Evolutionary conservation across 2,329 filamentous ascomycete genomes (phyloP).

Genomic region (Colletotrichum viniferum): DNA sequence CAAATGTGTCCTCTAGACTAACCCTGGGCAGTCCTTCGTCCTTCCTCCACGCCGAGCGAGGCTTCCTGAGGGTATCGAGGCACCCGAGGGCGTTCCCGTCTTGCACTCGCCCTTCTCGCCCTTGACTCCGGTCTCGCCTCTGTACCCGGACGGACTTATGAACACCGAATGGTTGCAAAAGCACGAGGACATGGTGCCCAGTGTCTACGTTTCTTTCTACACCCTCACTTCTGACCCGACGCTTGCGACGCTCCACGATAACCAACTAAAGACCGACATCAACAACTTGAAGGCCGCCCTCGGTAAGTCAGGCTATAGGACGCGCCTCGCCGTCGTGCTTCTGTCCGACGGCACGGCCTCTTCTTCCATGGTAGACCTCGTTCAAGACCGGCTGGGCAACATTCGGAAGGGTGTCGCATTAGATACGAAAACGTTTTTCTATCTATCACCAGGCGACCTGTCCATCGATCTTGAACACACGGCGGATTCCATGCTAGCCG

Average conservation of each 20-base stretch:
- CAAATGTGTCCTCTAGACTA: slow-evolving; percentile 27
- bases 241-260: slow-evolving; percentile 81
- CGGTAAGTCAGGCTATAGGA: slow-evolving; percentile 74
- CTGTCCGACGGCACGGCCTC: slow-evolving; percentile 65
- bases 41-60: slow-evolving; percentile 63
- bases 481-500: slow-evolving; percentile 72
- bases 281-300: slow-evolving; percentile 75
- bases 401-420: slow-evolving; percentile 81
- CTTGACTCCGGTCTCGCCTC: slow-evolving; percentile 77
- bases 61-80: slow-evolving; percentile 55
- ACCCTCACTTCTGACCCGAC: slow-evolving; percentile 73
- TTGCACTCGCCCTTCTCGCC: slow-evolving; percentile 93
- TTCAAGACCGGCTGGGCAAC: slow-evolving; percentile 73
- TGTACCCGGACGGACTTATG: slow-evolving; percentile 91
- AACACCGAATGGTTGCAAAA: slow-evolving; percentile 84
- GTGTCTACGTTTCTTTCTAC: slow-evolving; percentile 82
- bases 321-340: slow-evolving; percentile 77
- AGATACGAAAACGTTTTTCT: slow-evolving; percentile 85
- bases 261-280: slow-evolving; percentile 86
- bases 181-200: slow-evolving; percentile 84
- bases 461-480: slow-evolving; percentile 74
- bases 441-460: slow-evolving; percentile 77
- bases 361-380: slow-evolving; percentile 60
- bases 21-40: slow-evolving; percentile 51
- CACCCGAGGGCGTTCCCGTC: slow-evolving; percentile 52